These are phyloP conservation scores for Peziza echinospora DNA, from an alignment of 495 filamentous ascomycete species.

Conservation along the genomic window DNA sequence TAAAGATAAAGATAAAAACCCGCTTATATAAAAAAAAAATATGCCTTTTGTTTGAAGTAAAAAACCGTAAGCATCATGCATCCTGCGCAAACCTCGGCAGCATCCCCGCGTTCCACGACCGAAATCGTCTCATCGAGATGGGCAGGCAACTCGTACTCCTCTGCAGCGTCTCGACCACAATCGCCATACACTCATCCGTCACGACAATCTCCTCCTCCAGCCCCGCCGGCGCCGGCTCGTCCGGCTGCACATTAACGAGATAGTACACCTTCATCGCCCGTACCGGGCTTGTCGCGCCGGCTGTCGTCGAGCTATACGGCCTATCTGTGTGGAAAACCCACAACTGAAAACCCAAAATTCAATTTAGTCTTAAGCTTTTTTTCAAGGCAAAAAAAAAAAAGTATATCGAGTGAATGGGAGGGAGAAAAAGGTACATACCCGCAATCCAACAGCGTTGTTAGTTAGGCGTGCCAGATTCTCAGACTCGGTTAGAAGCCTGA, in stretches of 20 bases:
- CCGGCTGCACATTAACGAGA: not conserved
- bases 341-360: slow-evolving; percentile 32
- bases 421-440: no score
- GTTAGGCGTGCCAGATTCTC: not conserved
- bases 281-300: not conserved
- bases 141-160: not conserved
- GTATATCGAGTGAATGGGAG: no score
- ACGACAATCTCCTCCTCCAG: not conserved
- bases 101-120: not conserved
- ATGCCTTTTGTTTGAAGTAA: no score
- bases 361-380: no score
- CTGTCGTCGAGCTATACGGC: not conserved
- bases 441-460: no score
- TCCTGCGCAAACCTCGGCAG: not conserved
- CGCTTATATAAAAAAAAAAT: no score
- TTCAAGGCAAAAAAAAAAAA: no score
- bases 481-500: slow-evolving; percentile 3
- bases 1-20: no score
- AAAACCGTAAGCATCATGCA: no score
- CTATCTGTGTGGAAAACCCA: slow-evolving; percentile 50
- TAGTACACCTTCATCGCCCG: not conserved
- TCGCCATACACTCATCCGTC: not conserved
- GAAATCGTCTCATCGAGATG: not conserved
- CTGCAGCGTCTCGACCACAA: not conserved
- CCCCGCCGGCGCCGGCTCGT: not conserved